Evolutionary conservation across 495 filamentous ascomycete genomes (phyloP), one percentile per base, ranked within the genome.

Genomic region (Penicillium fimorum): DNA sequence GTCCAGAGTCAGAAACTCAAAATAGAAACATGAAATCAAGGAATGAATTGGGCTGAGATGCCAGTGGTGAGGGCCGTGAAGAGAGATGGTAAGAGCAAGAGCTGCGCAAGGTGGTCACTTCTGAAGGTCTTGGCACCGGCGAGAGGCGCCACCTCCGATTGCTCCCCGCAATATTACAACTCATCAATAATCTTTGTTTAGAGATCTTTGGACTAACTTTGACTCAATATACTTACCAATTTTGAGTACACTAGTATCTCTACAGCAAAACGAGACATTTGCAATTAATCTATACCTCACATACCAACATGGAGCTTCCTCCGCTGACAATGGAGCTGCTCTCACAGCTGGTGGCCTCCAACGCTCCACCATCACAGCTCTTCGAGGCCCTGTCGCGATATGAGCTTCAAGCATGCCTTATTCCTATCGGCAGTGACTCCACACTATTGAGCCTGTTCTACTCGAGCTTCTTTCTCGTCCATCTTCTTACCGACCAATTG

Each of bases 401-500:
- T 40, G 81, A 81, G 59, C 57, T 59, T 32, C 60, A 74, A 43
- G 75, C 78, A 29, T 71, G 62, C 40, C 65, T 74, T 5, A 60
- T 76, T 25, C 62, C 66, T 37, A 44, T 67, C 25, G 50, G 37
- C 2, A 43, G 38, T 8, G 62, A 72, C 40, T 45, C 59, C 9
- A 55, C 74, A 29, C 56, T 78, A 10, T 57, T 82, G 12, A 75
- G 74, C 59, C 53, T 72, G 9, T 83, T 72, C 55, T 82, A 81
- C 42, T 73, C 76, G n/a, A 68, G 68, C 30, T 82, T 80, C 51
- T 74, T 83, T 55, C 71, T 83, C 50, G 69, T 79, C 8, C 77
- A 80, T 35, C 76, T 83, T 47, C 71, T 82, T 47, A 76, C 72
- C 9, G 70, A 81, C 46, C 72, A 83, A 63, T 64, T 81, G 80